Base-by-base conservation (phyloP, 257 asterid species). In the Solanum neorickii region DNA sequence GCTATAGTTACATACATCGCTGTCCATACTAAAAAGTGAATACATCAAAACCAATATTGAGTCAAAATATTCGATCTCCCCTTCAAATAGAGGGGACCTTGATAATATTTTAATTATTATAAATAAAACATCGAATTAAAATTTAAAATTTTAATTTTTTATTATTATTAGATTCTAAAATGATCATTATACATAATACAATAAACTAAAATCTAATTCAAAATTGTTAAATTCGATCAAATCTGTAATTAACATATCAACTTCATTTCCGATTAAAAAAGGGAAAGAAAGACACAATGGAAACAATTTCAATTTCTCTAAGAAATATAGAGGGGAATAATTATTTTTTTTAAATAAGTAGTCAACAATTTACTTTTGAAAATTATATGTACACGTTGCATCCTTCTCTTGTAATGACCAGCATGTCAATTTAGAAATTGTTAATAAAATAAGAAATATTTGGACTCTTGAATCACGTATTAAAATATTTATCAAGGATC, bases 311-410 rank as follows among this genome's bases (percentile, higher is more conserved):
- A 77, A 25, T n/a, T 44, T 77, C 7, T 27, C 31, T 33, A 25
- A 75, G 83, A 42, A 76, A 42, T 42, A 77, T 77, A n/a, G 9
- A 75, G 13, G 14, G 37, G 9, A 11, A 23, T 41, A 6, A 12
- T 23, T 11, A 0, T 39, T 12, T 2, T 42, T 23, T 41, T 42
- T 13, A 7, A 42, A 33, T 11, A n/a, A 42, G 56, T 76, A 42
- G 60, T 76, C 83, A 76, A 76, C 60, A 42, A n/a, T 76, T 41
- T 76, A 76, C 37, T 42, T 76, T 76, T 14, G 83, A 25, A 77
- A 42, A 52, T 52, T 52, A 52, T 25, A 25, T 44, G 1, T 4
- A 44, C 25, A 77, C 29, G 39, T 42, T 77, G 39, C 46, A 31
- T 15, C 7, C 35, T 41, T 41, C 23, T 72, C 18, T 75, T 12